A percentile compares a stretch with the other conserved stretches of the same genome.
Conservation (phyloP, 1,284 basidiomycete genomes). For the Rugiboletus extremiorientalis region DNA sequence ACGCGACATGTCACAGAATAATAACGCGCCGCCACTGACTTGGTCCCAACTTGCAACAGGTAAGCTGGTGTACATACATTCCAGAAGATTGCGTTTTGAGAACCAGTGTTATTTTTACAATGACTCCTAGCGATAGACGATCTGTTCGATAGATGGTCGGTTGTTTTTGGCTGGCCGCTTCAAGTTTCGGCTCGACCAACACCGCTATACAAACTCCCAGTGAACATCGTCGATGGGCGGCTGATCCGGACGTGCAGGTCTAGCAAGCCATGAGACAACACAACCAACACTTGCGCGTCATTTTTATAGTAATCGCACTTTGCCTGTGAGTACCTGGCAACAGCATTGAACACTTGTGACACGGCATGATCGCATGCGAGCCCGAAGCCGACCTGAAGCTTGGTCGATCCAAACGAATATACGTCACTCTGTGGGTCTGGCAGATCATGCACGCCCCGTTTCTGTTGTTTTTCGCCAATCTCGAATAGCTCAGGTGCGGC, state of each 20-base stretch:
- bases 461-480: slow-evolving; percentile 8
- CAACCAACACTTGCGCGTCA: slow-evolving; percentile 22
- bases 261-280: slow-evolving; percentile 18
- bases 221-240: slow-evolving; percentile 13
- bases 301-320: slow-evolving; percentile 28
- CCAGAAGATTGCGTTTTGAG: too few relatives aligned
- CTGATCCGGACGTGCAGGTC: slow-evolving; percentile 14
- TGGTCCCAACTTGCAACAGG: too few relatives aligned
- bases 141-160: slow-evolving; percentile 17
- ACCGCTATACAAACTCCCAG: slow-evolving; percentile 25
- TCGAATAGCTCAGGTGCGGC: slow-evolving; percentile 26
- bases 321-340: slow-evolving; percentile 23
- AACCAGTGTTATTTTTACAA: too few relatives aligned
- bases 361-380: background rate
- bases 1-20: slow-evolving; percentile 21
- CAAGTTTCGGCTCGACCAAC: slow-evolving; percentile 15
- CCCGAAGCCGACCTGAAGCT: slow-evolving; percentile 21
- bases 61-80: too few relatives aligned
- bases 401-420: slow-evolving; percentile 29
- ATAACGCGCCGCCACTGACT: too few relatives aligned
- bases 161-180: background rate
- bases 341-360: background rate
- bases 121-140: slow-evolving; percentile 1
- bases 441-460: background rate
- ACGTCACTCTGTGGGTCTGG: slow-evolving; percentile 17